phyloP scores from a whole-genome alignment of 495 filamentous ascomycete species.

The Xylaria intraflava region DNA sequence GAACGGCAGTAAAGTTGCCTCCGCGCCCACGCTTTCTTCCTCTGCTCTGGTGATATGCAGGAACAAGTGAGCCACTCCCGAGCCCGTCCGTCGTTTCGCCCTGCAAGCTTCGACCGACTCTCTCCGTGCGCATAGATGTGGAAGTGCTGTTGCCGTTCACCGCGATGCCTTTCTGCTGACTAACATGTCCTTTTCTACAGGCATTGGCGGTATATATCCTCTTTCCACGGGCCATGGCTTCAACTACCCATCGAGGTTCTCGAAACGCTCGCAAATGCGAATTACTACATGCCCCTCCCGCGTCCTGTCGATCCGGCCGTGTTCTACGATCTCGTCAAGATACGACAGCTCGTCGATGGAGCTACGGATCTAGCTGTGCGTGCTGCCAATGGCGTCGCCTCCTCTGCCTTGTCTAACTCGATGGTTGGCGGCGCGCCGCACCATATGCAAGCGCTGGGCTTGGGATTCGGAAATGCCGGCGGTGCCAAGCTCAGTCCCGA shows the following conservation, averaged over 20 bases:
- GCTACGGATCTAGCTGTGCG: constrained; percentile 70
- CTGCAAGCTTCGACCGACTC: not conserved
- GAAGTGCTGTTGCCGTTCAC: not conserved
- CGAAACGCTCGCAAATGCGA: constrained; percentile 67
- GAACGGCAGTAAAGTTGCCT: constrained; percentile 20
- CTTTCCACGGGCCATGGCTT: constrained; percentile 81
- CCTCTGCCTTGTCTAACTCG: constrained; percentile 49
- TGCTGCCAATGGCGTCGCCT: constrained; percentile 62
- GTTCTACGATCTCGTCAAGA: constrained; percentile 77
- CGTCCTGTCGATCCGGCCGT: constrained; percentile 72
- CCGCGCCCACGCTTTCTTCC: constrained; percentile 36
- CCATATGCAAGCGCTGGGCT: constrained; percentile 51
- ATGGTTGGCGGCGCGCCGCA: constrained; percentile 44
- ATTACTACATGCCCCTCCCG: constrained; percentile 67
- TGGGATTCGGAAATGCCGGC: constrained; percentile 52
- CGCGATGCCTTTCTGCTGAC: not conserved
- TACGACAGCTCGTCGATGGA: constrained; percentile 67
- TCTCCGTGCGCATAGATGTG: constrained; percentile 14
- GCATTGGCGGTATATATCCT: constrained; percentile 78
- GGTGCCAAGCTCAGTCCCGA: constrained; percentile 65
- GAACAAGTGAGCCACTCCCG: constrained; percentile 52
- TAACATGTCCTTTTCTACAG: constrained; percentile 30
- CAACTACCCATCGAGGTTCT: constrained; percentile 76
- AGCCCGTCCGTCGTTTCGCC: not conserved
- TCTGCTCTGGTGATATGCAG: constrained; percentile 62